Evolutionary conservation across 768 basidiomycete genomes (phyloP), one percentile per base, ranked within the genome.

Genomic region (Candolleomyces efflorescens): DNA sequence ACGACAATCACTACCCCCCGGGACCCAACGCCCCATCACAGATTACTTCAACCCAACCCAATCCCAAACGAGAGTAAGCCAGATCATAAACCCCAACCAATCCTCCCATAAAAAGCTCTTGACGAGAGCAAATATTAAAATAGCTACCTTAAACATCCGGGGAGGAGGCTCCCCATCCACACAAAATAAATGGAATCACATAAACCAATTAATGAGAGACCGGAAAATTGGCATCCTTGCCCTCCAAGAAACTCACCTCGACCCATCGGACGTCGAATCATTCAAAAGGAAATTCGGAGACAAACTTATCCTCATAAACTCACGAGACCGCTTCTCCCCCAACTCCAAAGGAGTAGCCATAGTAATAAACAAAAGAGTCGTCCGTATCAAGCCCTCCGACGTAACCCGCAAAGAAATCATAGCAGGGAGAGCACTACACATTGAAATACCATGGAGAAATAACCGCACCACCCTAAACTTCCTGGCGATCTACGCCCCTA

Each of bases 401-500:
- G 27, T 32, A 5, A 32, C 32, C 6, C 6, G 32, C 1, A 32
- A 32, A 5, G 32, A 32, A n/a, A 49, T 75, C 18, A 53, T 73
- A 0, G 70, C 67, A 11, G 72, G 71, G 1, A 49, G 69, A 49
- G 74, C 68, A 3, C 12, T 67, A 4, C 22, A 62, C 0, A 24
- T 65, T 1, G 44, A 50, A 45, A 58, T 60, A 0, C 38, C 53
- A 10, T 67, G 67, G 67, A 60, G 65, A n/a, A 50, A 62, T 1
- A 48, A 60, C 1, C 37, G 41, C 23, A 27, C n/a, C 15, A 60
- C 26, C 22, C 20, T 74, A 0, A 59, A 45, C 2, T 54, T 76
- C 0, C 61, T 76, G 0, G 71, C 61, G 2, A 52, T 77, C 0
- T 77, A 78, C 44, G 69, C 74, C 3, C 76, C 73, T 0, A 75